Base-by-base conservation (phyloP, 2,329 filamentous ascomycete species). In the Monilinia polystroma region DNA sequence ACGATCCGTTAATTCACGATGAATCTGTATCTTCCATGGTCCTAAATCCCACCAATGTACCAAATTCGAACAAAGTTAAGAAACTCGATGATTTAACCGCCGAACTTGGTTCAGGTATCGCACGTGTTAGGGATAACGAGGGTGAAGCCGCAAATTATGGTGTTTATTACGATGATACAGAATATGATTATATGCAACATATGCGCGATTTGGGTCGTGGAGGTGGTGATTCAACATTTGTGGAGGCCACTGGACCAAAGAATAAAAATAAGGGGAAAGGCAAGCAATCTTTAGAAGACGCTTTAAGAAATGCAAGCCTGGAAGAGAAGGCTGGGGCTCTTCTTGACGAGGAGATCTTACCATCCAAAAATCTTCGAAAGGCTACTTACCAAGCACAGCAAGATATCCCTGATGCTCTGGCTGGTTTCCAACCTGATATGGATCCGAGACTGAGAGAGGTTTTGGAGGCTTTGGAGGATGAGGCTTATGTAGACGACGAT, bases 151-250 rank as follows among this genome's bases (percentile, higher is more conserved):
- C 96, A 72, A 91, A 91, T 77, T 87, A 97, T 79, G 95, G 95
- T 70, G 87, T 99, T 71, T 99, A 91, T 82, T 99, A 85, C 78
- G 96, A 99, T 79, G 95, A 99, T 79, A 90, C 91, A 71, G 86
- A 92, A 75, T 99, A 99, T 80, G 95, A 99, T 79, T 99, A 99
- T 81, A 99, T 99, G 95, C 95, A 99, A 79, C 95, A 99, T 79
- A 82, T 99, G 84, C 90, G 93, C 66, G 95, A 98, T 73, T 81
- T 99, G n/a, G 89, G 89, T 67, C 79, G 82, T 54, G 92, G 82
- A 3, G 75, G 76, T 2, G 91, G 91, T 41, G 89, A 93, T 66
- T 87, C 90, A 41, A 88, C 93, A 58, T 98, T 96, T 76, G 85
- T 99, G 51, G 93, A 97, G 72, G 84, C 86, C n/a, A 84, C 85